Base-by-base conservation (phyloP, 169 alveolate species). In the Miamiensis avidus region DNA sequence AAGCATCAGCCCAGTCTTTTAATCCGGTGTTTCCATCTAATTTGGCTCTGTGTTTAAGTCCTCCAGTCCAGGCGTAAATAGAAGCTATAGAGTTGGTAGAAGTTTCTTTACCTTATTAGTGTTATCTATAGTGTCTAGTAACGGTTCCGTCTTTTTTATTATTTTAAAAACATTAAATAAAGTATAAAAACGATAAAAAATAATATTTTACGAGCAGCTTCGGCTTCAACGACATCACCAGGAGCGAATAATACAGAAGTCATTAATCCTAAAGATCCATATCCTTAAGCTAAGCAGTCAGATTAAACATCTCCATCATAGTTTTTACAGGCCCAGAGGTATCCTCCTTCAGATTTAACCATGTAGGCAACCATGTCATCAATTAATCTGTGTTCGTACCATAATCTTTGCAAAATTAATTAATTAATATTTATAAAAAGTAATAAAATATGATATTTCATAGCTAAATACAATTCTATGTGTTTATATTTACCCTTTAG, bases 151-250 rank as follows among this genome's bases (percentile, higher is more conserved):
- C n/a, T n/a, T n/a, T n/a, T n/a, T n/a, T n/a, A n/a, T n/a, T n/a
- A n/a, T n/a, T n/a, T n/a, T n/a, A n/a, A n/a, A n/a, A n/a, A n/a
- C n/a, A n/a, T n/a, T n/a, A n/a, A n/a, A n/a, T n/a, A n/a, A n/a
- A n/a, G n/a, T n/a, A n/a, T n/a, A n/a, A n/a, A n/a, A n/a, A n/a
- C n/a, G n/a, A n/a, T n/a, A n/a, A n/a, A n/a, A n/a, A n/a, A n/a
- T n/a, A n/a, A n/a, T n/a, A n/a, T n/a, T n/a, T n/a, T n/a, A n/a
- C 91, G 96, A 72, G 96, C 96, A 76, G 96, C 96, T 84, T 93
- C 96, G 25, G 93, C 34, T 84, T 91, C 94, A 88, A 87, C 85
- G 34, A 85, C 89, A 11, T 93, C 95, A 72, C 90, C 94, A 73
- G 93, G 89, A 30, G 85, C 76, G 32, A 88, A 49, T 49, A 93